phyloP scores from a whole-genome alignment of 2,329 filamentous ascomycete species.

The Apiospora rasikravindrae region DNA sequence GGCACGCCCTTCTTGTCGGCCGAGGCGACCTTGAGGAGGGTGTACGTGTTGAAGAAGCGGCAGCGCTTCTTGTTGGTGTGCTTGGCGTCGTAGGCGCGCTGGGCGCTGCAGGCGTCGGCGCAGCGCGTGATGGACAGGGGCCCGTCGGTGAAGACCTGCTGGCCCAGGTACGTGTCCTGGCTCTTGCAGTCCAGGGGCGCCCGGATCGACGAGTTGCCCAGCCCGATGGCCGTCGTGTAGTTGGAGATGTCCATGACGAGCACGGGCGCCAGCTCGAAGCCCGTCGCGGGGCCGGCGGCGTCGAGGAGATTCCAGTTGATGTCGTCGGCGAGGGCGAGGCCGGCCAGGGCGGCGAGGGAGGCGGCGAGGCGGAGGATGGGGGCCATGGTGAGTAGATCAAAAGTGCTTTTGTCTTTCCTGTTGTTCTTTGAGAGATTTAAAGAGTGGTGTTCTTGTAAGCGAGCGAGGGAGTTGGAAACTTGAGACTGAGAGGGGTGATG shows the following conservation, averaged over 20 bases:
- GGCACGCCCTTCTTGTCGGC: not conserved
- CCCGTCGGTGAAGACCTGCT: not conserved
- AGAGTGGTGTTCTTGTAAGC: not conserved
- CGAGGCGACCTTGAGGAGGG: not conserved
- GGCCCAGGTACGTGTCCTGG: constrained; percentile 10
- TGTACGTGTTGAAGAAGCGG: constrained; percentile 20
- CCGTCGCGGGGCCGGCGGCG: not conserved
- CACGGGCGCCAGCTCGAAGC: not conserved
- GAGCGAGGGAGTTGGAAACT: not conserved
- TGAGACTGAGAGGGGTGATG: not conserved
- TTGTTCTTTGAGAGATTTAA: not conserved
- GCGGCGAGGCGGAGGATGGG: not conserved
- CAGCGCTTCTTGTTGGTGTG: not conserved
- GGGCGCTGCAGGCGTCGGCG: not conserved
- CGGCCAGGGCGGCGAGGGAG: not conserved
- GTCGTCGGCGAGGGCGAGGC: not conserved
- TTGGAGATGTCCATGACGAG: not conserved
- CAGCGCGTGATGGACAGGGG: not conserved
- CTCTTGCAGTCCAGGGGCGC: constrained; percentile 3
- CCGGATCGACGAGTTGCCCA: not conserved
- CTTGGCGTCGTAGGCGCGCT: not conserved
- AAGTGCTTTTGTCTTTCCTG: not conserved
- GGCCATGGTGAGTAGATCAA: not conserved
- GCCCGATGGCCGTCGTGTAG: not conserved
- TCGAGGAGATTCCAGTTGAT: not conserved